Evolutionary conservation across 2,329 filamentous ascomycete species (phyloP).

Genomic region (Venturiaceae sp.): DNA sequence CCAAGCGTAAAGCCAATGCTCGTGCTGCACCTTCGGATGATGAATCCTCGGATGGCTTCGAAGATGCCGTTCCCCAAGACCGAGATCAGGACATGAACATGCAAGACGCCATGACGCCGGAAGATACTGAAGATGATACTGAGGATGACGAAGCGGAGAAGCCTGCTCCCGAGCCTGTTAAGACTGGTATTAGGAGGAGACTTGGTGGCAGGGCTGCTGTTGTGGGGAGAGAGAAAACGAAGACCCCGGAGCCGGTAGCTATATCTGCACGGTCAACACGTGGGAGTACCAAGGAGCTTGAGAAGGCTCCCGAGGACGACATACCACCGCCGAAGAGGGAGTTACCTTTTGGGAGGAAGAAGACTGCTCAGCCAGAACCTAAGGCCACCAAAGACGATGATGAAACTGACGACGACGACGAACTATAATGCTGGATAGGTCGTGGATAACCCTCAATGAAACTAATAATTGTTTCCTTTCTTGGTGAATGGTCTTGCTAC

Average conservation of each 20-base stretch:
- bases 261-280: not conserved
- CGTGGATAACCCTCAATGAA: too few species aligned
- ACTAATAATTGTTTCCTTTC: too few species aligned
- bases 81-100: conserved; percentile 11
- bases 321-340: conserved; percentile 21
- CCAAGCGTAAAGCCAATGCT: conserved; percentile 17
- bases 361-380: not conserved
- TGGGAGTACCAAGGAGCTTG: not conserved
- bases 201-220: not conserved
- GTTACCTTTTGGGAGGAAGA: conserved; percentile 22
- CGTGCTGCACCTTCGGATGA: conserved; percentile 12
- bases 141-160: not conserved
- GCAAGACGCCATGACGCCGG: conserved; percentile 22
- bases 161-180: not conserved
- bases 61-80: conserved; percentile 19
- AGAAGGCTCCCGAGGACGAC: not conserved
- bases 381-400: not conserved
- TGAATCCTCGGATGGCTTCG: conserved; percentile 15
- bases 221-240: not conserved
- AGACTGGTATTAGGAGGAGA: not conserved
- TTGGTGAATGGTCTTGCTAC: too few species aligned
- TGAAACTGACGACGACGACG: not conserved
- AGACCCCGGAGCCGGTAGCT: not conserved
- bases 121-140: conserved; percentile 18
- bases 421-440: not conserved